Conservation (phyloP, 345 rosid genomes). For the Citrus medica region DNA sequence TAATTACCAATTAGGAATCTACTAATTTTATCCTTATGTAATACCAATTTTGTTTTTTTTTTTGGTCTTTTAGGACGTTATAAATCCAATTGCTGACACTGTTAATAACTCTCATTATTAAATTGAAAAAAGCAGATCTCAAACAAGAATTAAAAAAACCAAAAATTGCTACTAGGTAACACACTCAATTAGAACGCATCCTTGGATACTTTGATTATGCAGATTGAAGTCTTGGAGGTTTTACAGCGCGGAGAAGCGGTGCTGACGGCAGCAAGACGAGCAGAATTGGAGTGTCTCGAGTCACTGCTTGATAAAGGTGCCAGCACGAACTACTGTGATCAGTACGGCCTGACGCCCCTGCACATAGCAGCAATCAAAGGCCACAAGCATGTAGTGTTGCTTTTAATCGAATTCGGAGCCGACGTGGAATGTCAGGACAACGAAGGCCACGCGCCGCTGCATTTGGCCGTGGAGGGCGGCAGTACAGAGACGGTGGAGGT, state of each 20-base stretch:
- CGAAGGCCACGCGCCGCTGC: conserved; percentile 50
- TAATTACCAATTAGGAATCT: background rate
- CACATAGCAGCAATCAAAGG: conserved; percentile 57
- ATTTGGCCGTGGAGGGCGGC: conserved; percentile 52
- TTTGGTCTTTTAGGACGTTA: too few species aligned
- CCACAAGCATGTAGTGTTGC: conserved; percentile 24
- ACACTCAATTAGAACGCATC: too few species aligned
- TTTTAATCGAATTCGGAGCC: conserved; percentile 33
- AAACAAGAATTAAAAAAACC: background rate
- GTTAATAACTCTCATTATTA: background rate
- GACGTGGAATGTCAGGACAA: conserved; percentile 37
- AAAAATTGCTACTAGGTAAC: background rate
- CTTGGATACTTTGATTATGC: background rate
- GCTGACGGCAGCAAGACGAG: conserved; percentile 48
- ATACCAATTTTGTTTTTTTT: too few species aligned
- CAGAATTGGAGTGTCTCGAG: conserved; percentile 23
- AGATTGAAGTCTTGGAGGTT: conserved; percentile 27
- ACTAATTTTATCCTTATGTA: background rate
- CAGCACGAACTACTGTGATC: conserved; percentile 29
- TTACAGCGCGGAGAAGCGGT: conserved; percentile 34
- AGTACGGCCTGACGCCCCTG: conserved; percentile 43
- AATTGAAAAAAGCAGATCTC: background rate
- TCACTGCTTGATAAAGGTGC: conserved; percentile 26
- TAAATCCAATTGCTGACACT: too few species aligned
- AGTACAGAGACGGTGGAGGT: conserved; percentile 34